These are phyloP conservation scores for Dryadomyces quercus-mongolicae DNA, from an alignment of 2,329 filamentous ascomycete genomes.

Conservation along the genomic window DNA sequence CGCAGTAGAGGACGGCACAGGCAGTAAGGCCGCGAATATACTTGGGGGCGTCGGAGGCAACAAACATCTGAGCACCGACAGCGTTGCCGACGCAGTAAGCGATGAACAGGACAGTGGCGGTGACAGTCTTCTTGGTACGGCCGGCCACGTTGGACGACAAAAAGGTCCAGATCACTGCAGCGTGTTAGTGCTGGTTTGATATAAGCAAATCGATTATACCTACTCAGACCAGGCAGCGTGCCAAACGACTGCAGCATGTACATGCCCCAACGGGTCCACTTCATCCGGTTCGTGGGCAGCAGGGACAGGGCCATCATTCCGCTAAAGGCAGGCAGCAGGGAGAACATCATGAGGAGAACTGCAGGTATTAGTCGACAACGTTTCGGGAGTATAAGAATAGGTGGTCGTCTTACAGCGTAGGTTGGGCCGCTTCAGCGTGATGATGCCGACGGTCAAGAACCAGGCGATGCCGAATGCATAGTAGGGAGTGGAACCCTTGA, in stretches of 20 bases:
- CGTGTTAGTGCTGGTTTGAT: slow-evolving; percentile 21
- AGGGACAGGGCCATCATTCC: too few relatives aligned
- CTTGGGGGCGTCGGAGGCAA: slow-evolving; percentile 21
- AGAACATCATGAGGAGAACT: too few relatives aligned
- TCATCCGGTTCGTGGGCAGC: neutral
- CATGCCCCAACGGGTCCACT: too few relatives aligned
- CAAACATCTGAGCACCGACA: slow-evolving; percentile 33
- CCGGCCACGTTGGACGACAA: slow-evolving; percentile 32
- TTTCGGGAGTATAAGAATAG: too few relatives aligned
- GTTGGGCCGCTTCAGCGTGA: too few relatives aligned
- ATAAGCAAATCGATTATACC: slow-evolving; percentile 15
- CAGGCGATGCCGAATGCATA: too few relatives aligned
- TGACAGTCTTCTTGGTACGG: slow-evolving; percentile 32
- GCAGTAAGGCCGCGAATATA: neutral
- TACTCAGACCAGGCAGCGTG: too few relatives aligned
- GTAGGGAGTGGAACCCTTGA: neutral
- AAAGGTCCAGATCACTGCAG: slow-evolving; percentile 22
- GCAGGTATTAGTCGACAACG: too few relatives aligned
- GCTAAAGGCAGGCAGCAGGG: too few relatives aligned
- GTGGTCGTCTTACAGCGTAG: too few relatives aligned
- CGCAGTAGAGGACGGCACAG: neutral
- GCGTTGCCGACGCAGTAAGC: slow-evolving; percentile 36
- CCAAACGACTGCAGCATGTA: too few relatives aligned
- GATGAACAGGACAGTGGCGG: slow-evolving; percentile 31
- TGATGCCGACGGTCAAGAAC: too few relatives aligned